These are phyloP conservation scores for Colletotrichum tropicicola DNA, from an alignment of 2,329 filamentous ascomycete species.

Conservation along the genomic window DNA sequence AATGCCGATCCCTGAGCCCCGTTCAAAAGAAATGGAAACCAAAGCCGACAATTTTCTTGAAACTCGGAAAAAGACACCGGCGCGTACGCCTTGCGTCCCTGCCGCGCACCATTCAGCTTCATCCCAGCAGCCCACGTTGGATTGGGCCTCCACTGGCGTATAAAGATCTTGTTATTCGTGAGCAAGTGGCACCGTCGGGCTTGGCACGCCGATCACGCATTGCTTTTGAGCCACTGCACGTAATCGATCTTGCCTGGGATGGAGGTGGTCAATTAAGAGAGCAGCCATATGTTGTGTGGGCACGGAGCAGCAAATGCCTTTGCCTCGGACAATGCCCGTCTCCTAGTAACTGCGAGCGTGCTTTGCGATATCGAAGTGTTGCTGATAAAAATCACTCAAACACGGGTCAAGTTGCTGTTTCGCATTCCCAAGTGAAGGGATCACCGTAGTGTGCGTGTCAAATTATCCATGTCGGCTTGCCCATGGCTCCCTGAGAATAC, in stretches of 20 bases:
- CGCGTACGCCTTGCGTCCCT: neutral
- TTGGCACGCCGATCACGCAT: slow-evolving; percentile 12
- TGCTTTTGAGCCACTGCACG: neutral
- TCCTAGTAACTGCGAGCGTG: too few species aligned
- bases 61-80: neutral
- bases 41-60: neutral
- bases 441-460: too few species aligned
- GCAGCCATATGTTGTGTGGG: too few species aligned
- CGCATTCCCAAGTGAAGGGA: too few species aligned
- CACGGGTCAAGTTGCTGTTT: too few species aligned
- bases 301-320: too few species aligned
- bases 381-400: too few species aligned
- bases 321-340: too few species aligned
- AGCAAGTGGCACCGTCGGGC: neutral
- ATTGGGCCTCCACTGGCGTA: neutral
- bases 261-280: too few species aligned
- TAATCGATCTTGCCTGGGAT: slow-evolving; percentile 3
- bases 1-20: neutral
- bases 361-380: too few species aligned
- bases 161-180: slow-evolving; percentile 18
- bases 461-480: too few species aligned
- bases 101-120: neutral
- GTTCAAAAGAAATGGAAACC: neutral
- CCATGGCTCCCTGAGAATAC: too few species aligned
- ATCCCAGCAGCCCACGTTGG: neutral